phyloP scores from a whole-genome alignment of 164 flowering plant species.

The Nelumbo lutea region DNA sequence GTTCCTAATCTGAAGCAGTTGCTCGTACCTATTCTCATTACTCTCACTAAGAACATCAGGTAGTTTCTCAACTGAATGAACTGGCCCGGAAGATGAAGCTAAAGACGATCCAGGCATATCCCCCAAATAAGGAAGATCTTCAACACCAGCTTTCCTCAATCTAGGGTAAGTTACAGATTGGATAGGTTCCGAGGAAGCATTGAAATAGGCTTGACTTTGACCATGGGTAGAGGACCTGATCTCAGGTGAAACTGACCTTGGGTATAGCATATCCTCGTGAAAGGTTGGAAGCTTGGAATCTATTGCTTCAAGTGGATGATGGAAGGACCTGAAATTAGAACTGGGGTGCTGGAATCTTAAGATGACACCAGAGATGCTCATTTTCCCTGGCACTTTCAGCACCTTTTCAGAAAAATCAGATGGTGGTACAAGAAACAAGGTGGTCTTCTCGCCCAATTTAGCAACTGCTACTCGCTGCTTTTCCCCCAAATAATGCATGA shows the following conservation, averaged over 20 bases:
- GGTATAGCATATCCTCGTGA: constrained; percentile 30
- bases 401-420: constrained; percentile 91
- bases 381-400: constrained; percentile 85
- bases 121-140: constrained; percentile 20
- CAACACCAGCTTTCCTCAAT: constrained; percentile 25
- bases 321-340: constrained; percentile 39
- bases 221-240: constrained; percentile 10
- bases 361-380: constrained; percentile 90
- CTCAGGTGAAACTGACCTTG: constrained; percentile 31
- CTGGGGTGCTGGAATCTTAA: constrained; percentile 55
- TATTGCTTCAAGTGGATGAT: constrained; percentile 32
- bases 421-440: constrained; percentile 93
- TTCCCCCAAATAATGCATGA: constrained; percentile 81
- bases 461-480: constrained; percentile 94
- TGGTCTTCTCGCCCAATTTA: constrained; percentile 75
- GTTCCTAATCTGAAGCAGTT: constrained; percentile 26
- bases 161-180: constrained; percentile 24
- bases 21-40: constrained; percentile 34
- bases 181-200: constrained; percentile 26
- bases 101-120: constrained; percentile 24
- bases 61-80: constrained; percentile 16
- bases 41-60: constrained; percentile 27
- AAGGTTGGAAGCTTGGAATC: constrained; percentile 33
- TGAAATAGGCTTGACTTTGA: constrained; percentile 15
- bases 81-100: constrained; percentile 25